phyloP scores from a whole-genome alignment of 331 rosid species.

The Pyracantha coccinea region DNA sequence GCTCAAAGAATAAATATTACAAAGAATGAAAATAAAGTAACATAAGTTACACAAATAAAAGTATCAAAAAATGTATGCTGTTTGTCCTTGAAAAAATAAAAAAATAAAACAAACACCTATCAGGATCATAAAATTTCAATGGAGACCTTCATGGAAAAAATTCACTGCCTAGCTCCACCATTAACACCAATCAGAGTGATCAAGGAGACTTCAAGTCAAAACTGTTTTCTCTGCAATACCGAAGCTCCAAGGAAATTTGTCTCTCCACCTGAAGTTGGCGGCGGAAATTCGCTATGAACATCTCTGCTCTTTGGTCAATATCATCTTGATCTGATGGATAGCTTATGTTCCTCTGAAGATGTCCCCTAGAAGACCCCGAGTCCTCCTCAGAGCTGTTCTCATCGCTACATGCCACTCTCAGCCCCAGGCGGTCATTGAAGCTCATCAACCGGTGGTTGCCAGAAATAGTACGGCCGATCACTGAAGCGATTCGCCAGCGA shows the following conservation, averaged over 20 bases:
- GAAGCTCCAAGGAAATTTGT: slow-evolving; percentile 62
- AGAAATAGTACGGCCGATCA: slow-evolving; percentile 29
- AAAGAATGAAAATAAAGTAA: not conserved
- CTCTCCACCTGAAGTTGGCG: slow-evolving; percentile 67
- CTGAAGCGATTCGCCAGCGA: slow-evolving; percentile 43
- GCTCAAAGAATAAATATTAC: not conserved
- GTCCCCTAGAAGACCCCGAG: slow-evolving; percentile 17
- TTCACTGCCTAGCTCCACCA: not conserved
- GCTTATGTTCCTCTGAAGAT: slow-evolving; percentile 51
- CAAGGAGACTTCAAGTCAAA: slow-evolving; percentile 18
- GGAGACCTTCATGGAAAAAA: not conserved
- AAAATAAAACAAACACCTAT: not conserved
- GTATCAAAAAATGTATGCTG: not conserved
- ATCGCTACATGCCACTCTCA: not conserved
- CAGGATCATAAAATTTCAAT: not conserved
- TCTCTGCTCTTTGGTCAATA: slow-evolving; percentile 58
- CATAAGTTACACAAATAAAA: not conserved
- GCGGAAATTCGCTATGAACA: slow-evolving; percentile 60
- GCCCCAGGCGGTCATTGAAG: slow-evolving; percentile 50
- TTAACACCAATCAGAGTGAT: not conserved
- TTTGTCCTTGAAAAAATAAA: not conserved
- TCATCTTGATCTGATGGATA: slow-evolving; percentile 56
- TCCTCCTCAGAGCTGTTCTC: slow-evolving; percentile 17
- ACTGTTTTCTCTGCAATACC: slow-evolving; percentile 35
- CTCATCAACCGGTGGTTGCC: slow-evolving; percentile 23